Evolutionary conservation across 106 monocot genomes (phyloP).

Genomic region (Dioscorea zingiberensis): DNA sequence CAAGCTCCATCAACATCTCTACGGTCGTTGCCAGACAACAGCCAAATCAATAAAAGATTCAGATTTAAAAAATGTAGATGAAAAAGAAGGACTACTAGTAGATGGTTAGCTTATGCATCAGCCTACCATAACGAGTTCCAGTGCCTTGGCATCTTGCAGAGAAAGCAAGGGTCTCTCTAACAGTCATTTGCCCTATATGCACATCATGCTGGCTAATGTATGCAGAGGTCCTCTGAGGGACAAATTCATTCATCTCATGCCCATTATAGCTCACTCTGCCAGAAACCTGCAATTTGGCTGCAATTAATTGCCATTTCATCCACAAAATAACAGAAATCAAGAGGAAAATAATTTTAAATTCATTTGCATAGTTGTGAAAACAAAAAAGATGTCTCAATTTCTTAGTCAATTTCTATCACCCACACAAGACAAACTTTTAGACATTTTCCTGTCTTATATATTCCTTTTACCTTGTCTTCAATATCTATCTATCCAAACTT

Average conservation of each 20-base stretch:
- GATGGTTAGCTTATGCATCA: neutral
- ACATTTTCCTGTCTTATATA: no score
- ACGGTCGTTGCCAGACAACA: neutral
- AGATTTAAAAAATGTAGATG: neutral
- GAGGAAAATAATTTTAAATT: no score
- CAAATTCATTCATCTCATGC: conserved; percentile 52
- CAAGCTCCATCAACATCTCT: conserved; percentile 58
- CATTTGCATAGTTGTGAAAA: no score
- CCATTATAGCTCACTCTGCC: conserved; percentile 56
- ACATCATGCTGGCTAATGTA: conserved; percentile 62
- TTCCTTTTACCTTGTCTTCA: no score
- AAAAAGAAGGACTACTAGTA: neutral
- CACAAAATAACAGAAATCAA: no score
- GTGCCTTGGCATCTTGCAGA: conserved; percentile 47
- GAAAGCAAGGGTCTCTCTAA: conserved; percentile 50
- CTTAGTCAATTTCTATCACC: no score
- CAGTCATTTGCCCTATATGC: conserved; percentile 58
- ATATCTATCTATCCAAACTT: no score
- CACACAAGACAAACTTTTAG: no score
- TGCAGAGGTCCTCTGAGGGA: conserved; percentile 43
- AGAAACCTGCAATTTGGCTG: conserved; percentile 22
- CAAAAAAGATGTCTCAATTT: no score
- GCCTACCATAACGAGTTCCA: conserved; percentile 40
- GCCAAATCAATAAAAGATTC: neutral
- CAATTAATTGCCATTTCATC: neutral